phyloP scores from a whole-genome alignment of 257 asterid species.

The Ilex aquifolium region DNA sequence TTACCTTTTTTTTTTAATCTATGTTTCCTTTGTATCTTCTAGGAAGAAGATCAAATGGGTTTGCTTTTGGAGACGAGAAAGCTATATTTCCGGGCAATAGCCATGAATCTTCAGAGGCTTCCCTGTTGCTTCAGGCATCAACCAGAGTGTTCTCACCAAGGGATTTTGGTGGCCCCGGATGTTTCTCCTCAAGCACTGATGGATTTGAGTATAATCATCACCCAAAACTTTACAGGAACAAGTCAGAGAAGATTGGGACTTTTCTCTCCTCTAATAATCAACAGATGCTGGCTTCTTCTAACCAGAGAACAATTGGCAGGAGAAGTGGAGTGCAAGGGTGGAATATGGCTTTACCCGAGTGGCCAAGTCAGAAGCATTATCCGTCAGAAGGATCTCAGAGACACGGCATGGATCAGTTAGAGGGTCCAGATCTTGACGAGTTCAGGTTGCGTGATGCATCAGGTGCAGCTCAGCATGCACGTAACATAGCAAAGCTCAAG shows the following conservation, averaged over 20 bases:
- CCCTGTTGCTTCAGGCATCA: conserved; percentile 53
- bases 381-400: conserved; percentile 30
- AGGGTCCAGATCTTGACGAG: conserved; percentile 49
- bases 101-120: conserved; percentile 54
- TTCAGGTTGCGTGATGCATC: conserved; percentile 64
- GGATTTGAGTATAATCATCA: conserved; percentile 57
- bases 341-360: conserved; percentile 47
- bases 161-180: conserved; percentile 34
- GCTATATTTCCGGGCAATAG: conserved; percentile 27
- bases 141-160: conserved; percentile 48
- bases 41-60: conserved; percentile 68
- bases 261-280: conserved; percentile 33
- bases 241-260: conserved; percentile 44
- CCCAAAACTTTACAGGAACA: conserved; percentile 43
- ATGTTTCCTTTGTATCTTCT: background rate
- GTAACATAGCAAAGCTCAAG: conserved; percentile 64
- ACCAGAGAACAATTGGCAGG: conserved; percentile 39
- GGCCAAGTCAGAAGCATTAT: conserved; percentile 38
- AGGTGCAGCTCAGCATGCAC: conserved; percentile 58
- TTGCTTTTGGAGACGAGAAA: conserved; percentile 46
- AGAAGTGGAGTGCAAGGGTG: conserved; percentile 51
- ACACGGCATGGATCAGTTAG: conserved; percentile 32
- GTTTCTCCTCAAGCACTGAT: conserved; percentile 39
- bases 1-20: background rate
- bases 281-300: conserved; percentile 28